Evolutionary conservation across 2,329 filamentous ascomycete species (phyloP), one percentile per base, ranked within the genome.

Genomic region (Alternaria hordeiaustralica): DNA sequence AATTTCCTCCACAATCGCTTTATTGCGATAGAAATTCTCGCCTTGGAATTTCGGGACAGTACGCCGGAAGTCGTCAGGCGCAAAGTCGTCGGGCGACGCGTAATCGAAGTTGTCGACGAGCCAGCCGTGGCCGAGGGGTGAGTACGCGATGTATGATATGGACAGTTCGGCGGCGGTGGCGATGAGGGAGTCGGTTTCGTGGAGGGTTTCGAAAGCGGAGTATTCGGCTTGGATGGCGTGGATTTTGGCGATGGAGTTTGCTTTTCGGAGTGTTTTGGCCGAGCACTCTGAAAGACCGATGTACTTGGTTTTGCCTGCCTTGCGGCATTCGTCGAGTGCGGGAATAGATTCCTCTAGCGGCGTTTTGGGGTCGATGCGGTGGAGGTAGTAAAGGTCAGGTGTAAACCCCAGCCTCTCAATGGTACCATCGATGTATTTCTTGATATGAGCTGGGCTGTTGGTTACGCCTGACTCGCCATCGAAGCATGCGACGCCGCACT

Each of bases 211-310:
- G 64, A 85, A 86, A 2, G 80, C 78, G n/a, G 77, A 82, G 75
- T 86, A 86, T 67, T 87, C 85, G 9, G 84, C 75, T 71, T 87
- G 84, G 5, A 84, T 73, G 4, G 83, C 83, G 12, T 80, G 69
- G 59, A 87, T 82, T 8, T 80, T 83, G 50, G 82, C 78, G 4
- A 87, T 72, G 0, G 64, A 79, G 63, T 79, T 71, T 0, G 85
- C 85, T 13, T 84, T 83, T 6, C 84, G 83, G 1, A 86, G 73
- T 0, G 83, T 84, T 0, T 67, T 66, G 1, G 82, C 75, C 3
- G 78, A 81, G 59, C 80, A 78, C 51, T 84, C 83, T 13, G 75
- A 82, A 3, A 87, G 75, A 4, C 84, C 84, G 12, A 86, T 69
- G 65, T 84, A 72, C 28, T 78, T 79, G 65, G 85, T 83, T 61